These are phyloP conservation scores for Cetraspora pellucida DNA, from an alignment of 192 early-diverging fungal genomes.

Conservation along the genomic window DNA sequence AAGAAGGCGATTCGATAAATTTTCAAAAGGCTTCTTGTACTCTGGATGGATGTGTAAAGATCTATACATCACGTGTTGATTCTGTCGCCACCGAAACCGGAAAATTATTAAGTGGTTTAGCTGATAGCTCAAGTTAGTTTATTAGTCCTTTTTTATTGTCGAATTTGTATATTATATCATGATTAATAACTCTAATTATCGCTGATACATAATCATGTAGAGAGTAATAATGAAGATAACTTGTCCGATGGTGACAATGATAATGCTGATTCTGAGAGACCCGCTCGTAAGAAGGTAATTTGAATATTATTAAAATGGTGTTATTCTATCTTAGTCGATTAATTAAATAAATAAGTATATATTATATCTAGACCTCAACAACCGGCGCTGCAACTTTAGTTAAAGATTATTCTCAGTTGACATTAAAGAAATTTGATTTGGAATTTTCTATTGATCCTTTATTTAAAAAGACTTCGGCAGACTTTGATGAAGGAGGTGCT, in stretches of 20 bases:
- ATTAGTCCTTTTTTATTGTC: not conserved
- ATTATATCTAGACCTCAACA: constrained; percentile 9
- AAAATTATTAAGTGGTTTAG: constrained; percentile 84
- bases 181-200: constrained; percentile 30
- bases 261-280: constrained; percentile 47
- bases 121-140: constrained; percentile 65
- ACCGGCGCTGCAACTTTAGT: constrained; percentile 72
- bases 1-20: constrained; percentile 97
- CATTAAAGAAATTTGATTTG: constrained; percentile 84
- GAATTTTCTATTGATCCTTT: constrained; percentile 94
- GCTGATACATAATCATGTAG: not conserved
- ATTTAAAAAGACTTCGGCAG: constrained; percentile 97
- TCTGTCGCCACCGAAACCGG: constrained; percentile 92
- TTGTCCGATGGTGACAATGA: constrained; percentile 41
- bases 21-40: constrained; percentile 98
- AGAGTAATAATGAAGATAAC: not conserved
- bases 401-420: constrained; percentile 78
- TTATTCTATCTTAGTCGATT: not conserved
- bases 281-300: constrained; percentile 46
- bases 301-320: not conserved
- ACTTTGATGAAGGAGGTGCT: constrained; percentile 97
- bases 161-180: not conserved
- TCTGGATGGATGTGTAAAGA: constrained; percentile 95
- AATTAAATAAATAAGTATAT: not conserved
- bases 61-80: constrained; percentile 96